phyloP scores from a whole-genome alignment of 2,329 filamentous ascomycete species.

The Fusarium lyarnte region DNA sequence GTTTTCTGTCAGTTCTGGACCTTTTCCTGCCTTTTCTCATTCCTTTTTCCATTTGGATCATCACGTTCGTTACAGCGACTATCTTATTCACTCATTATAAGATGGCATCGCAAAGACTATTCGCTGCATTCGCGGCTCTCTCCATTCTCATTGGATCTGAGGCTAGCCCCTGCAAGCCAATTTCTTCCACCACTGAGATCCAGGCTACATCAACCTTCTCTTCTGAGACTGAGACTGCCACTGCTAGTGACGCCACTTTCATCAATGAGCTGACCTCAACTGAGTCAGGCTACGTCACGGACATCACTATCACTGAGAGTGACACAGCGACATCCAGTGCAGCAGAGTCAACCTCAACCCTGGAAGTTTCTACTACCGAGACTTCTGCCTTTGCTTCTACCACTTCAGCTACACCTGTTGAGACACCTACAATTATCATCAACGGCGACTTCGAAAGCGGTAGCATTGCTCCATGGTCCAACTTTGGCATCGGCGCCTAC shows the following conservation, averaged over 20 bases:
- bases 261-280: background rate
- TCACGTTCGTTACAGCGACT: background rate
- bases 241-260: background rate
- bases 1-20: background rate
- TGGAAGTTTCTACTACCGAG: background rate
- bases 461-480: background rate
- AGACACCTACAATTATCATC: background rate
- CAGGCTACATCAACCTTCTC: background rate
- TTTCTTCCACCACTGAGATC: background rate
- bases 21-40: background rate
- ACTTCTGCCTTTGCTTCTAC: background rate
- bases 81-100: background rate
- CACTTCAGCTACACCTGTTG: background rate
- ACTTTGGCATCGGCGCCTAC: background rate
- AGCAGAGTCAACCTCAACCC: background rate
- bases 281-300: background rate
- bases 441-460: background rate
- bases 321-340: background rate
- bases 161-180: background rate
- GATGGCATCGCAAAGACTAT: background rate
- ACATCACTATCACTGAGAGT: background rate
- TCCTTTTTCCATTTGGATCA: background rate
- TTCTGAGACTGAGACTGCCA: background rate
- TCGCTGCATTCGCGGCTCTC: background rate
- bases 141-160: background rate